Percentiles rank a stretch among this genome's conserved stretches.
phyloP scores from a whole-genome alignment of 768 basidiomycete genomes.

The Mrakia gelida region DNA sequence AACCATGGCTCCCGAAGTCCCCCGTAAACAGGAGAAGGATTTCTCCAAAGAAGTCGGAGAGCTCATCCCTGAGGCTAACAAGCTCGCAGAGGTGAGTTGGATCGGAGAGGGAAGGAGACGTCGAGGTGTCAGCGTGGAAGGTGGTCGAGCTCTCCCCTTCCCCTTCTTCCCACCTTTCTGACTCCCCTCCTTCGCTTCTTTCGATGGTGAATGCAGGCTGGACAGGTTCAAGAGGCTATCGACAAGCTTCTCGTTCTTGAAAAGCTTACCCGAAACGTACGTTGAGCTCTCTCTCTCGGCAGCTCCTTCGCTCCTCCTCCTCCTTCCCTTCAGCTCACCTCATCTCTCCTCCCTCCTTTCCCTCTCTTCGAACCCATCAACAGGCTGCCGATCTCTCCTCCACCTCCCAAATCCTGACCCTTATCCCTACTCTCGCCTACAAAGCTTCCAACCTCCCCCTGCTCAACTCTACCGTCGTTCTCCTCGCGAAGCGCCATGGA shows the following conservation, averaged over 20 bases:
- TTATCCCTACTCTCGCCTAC: constrained; percentile 67
- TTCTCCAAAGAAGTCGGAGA: constrained; percentile 76
- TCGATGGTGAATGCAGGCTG: constrained; percentile 53
- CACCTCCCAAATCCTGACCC: constrained; percentile 78
- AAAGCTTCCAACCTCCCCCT: constrained; percentile 59
- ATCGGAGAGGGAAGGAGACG: neutral
- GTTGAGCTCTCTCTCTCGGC: constrained; percentile 35
- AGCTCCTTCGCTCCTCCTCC: neutral
- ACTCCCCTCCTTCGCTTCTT: neutral
- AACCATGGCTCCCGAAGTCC: constrained; percentile 30
- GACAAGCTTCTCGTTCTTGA: constrained; percentile 86
- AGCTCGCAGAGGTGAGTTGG: constrained; percentile 63
- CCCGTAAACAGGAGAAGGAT: constrained; percentile 52
- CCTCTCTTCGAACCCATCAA: neutral
- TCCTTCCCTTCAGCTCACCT: neutral
- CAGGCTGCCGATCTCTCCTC: constrained; percentile 89
- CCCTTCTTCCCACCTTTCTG: neutral
- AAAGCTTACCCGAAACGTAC: constrained; percentile 92
- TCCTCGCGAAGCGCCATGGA: constrained; percentile 91
- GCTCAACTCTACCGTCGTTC: constrained; percentile 51
- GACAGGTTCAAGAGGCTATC: constrained; percentile 75
- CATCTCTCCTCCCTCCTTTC: neutral
- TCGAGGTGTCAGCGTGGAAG: constrained; percentile 16
- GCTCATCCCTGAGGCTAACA: constrained; percentile 63
- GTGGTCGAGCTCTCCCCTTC: neutral